A percentile compares a stretch with the other conserved stretches of the same genome.
Conservation (phyloP, 345 rosid species). For the Turritis glabra region DNA sequence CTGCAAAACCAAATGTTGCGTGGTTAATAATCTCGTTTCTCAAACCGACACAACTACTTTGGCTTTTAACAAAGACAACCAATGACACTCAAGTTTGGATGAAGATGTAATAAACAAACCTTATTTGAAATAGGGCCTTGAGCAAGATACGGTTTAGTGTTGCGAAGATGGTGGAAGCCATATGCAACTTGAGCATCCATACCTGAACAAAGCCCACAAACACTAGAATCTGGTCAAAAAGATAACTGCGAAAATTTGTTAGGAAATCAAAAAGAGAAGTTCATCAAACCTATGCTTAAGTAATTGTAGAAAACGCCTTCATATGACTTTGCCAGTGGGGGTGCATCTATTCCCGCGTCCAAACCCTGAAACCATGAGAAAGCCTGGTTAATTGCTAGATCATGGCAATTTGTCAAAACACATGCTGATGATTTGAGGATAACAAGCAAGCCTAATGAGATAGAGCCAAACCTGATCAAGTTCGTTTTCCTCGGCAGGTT, state of each 20-base stretch:
- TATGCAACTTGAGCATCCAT: conserved; percentile 99
- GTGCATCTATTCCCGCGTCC: conserved; percentile 53
- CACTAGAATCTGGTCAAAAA: background rate
- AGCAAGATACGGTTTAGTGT: conserved; percentile 93
- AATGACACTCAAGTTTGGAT: conserved; percentile 1
- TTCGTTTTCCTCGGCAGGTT: conserved; percentile 53
- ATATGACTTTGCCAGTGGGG: conserved; percentile 57
- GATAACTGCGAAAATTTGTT: background rate
- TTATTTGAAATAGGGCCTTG: conserved; percentile 95
- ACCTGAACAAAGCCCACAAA: conserved; percentile 48
- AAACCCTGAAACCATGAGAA: conserved; percentile 57
- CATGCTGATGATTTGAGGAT: background rate
- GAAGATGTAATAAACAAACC: conserved; percentile 45
- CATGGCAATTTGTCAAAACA: background rate
- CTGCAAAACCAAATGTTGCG: conserved; percentile 41
- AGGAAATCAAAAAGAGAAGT: conserved; percentile 10
- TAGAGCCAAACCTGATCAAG: conserved; percentile 62
- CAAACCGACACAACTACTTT: background rate
- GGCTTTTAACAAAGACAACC: background rate
- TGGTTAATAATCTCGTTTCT: conserved; percentile 4
- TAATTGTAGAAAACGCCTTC: conserved; percentile 96
- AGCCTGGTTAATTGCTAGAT: background rate
- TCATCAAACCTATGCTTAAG: conserved; percentile 79
- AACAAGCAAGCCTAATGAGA: conserved; percentile 7
- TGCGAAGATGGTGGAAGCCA: conserved; percentile 94